Evolutionary conservation across 148 eudicot species (phyloP).

Genomic region (Agrostemma githago): DNA sequence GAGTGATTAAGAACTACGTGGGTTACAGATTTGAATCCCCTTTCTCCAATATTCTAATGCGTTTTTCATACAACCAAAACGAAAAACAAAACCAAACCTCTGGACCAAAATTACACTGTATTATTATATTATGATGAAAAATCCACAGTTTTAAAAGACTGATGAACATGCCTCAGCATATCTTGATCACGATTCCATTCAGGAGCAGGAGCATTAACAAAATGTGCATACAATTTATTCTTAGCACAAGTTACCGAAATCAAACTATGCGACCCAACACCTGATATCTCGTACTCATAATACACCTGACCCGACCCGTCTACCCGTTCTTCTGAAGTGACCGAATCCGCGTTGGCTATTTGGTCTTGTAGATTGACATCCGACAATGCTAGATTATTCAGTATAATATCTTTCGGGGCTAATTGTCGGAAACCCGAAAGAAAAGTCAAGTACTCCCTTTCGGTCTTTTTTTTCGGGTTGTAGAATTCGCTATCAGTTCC

Average conservation of each 20-base stretch:
- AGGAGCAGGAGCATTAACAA: conserved; percentile 71
- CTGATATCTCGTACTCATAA: conserved; percentile 75
- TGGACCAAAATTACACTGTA: not conserved
- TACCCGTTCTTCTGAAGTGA: conserved; percentile 52
- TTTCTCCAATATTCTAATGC: too few species aligned
- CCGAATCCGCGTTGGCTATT: conserved; percentile 53
- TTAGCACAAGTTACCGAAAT: conserved; percentile 76
- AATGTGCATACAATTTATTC: conserved; percentile 85
- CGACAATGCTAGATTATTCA: conserved; percentile 71
- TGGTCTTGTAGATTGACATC: conserved; percentile 70
- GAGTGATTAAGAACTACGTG: too few species aligned
- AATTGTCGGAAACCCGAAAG: conserved; percentile 59
- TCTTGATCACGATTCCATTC: conserved; percentile 86
- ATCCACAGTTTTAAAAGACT: conserved; percentile 67
- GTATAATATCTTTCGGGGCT: conserved; percentile 63
- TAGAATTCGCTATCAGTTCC: conserved; percentile 90
- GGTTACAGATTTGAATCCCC: too few species aligned
- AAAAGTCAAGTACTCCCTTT: conserved; percentile 67
- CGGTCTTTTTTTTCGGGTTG: conserved; percentile 75
- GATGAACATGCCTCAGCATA: conserved; percentile 65
- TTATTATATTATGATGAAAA: not conserved
- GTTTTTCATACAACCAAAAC: too few species aligned
- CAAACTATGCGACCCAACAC: conserved; percentile 58
- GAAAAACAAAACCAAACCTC: too few species aligned
- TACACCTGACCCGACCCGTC: conserved; percentile 79